These are phyloP conservation scores for Auxenochlorella protothecoides DNA, from an alignment of 139 green algal genomes.

Conservation along the genomic window DNA sequence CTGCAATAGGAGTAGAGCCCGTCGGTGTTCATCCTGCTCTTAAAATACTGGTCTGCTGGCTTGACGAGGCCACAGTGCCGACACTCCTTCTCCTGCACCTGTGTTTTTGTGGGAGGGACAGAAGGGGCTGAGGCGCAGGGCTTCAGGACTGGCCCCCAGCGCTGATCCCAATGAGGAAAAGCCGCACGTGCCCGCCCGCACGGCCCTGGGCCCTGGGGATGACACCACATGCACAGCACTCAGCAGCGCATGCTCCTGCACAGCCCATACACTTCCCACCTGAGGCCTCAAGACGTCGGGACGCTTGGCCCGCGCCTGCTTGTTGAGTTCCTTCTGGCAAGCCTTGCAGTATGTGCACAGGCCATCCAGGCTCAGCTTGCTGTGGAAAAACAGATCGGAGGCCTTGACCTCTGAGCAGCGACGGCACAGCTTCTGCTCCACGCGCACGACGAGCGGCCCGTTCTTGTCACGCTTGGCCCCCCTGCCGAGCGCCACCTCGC, in stretches of 20 bases:
- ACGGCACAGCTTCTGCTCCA: conserved; percentile 2
- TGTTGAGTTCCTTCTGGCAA: conserved; percentile 5
- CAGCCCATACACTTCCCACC: too few species aligned
- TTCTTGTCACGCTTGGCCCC: conserved; percentile 2
- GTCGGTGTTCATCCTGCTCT: conserved; percentile 2
- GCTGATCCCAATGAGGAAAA: too few species aligned
- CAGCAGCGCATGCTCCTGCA: too few species aligned
- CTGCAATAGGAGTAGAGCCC: conserved; percentile 7
- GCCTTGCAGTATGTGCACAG: conserved; percentile 10
- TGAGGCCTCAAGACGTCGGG: background rate
- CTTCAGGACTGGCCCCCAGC: too few species aligned
- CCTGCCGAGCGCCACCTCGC: conserved; percentile 3
- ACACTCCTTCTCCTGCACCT: background rate
- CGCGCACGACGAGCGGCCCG: background rate
- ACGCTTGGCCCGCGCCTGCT: conserved; percentile 1
- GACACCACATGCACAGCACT: too few species aligned
- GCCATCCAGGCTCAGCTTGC: conserved; percentile 6
- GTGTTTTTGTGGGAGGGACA: too few species aligned
- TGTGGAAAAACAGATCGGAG: background rate
- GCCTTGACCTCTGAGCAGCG: background rate
- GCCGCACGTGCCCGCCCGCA: too few species aligned
- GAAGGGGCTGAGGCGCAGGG: too few species aligned
- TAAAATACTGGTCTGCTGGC: conserved; percentile 2
- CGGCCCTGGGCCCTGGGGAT: background rate
- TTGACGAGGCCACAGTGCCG: background rate